Evolutionary conservation across 495 filamentous ascomycete species (phyloP), one percentile per base, ranked within the genome.

Genomic region (Hypoxylon fragiforme): DNA sequence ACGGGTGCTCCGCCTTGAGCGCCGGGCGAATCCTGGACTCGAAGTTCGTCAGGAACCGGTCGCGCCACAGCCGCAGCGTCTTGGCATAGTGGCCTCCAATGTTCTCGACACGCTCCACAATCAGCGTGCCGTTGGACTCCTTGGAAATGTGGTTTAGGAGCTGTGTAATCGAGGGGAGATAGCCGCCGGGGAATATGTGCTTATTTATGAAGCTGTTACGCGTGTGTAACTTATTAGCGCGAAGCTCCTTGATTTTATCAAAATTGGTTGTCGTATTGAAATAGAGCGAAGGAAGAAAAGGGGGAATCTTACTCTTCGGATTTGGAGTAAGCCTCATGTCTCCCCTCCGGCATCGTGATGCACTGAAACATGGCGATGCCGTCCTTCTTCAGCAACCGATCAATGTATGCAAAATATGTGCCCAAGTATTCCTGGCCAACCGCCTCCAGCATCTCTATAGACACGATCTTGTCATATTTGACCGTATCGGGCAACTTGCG

Each of bases 371-470:
- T 79, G 6, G 83, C 81, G 31, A 89, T 81, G 0, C 81, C 80
- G 0, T 84, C 76, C 12, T 63, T 69, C 66, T 89, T 88, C 35
- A 89, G 61, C 39, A 88, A 58, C 44, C 66, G 64, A 54, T 86
- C 71, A 7, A 89, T 71, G 53, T 76, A 72, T n/a, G 64, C 66
- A 54, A 86, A 86, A 47, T 84, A 90, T 2, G 71, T 81, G 12
- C 78, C 72, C 18, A 90, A 60, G 54, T 78, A 88, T 57, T 86
- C 80, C 36, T 71, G 63, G 7, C 87, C 86, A 5, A 89, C 87
- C 4, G 85, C 86, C 67, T 90, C 86, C 21, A 90, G 67, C 87
- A 90, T 90, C 65, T 89, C 87, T 52, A 89, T 85, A 6, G 81
- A 85, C 11, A 88, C 74, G 11, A 89, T 69, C 60, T 87, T 87